Evolutionary conservation across 1,139 yeast species (phyloP).

Genomic region (Arxiozyma telluris): DNA sequence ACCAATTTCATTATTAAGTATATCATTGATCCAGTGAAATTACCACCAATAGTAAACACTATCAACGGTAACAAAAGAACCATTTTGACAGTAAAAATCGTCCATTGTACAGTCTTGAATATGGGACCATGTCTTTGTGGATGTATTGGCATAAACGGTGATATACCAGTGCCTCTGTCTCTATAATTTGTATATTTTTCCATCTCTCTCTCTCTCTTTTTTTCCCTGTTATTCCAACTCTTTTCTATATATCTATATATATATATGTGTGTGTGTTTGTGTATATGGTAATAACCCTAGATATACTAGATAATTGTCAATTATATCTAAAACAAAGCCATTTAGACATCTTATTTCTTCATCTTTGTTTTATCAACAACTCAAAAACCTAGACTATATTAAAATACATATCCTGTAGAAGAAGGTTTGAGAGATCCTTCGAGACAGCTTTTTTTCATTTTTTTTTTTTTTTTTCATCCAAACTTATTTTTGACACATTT

Average conservation of each 20-base stretch:
- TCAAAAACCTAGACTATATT: no score
- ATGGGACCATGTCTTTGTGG: neutral
- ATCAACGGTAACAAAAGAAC: conserved; percentile 10
- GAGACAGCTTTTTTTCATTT: neutral
- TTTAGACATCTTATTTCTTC: no score
- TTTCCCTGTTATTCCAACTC: no score
- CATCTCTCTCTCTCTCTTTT: conserved; percentile 34
- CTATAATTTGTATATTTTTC: conserved; percentile 69
- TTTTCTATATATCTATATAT: no score
- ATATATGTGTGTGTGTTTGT: no score
- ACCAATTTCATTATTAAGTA: conserved; percentile 18
- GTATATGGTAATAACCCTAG: no score
- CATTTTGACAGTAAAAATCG: neutral
- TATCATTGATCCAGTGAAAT: conserved; percentile 5
- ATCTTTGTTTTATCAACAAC: no score
- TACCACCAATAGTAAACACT: conserved; percentile 9
- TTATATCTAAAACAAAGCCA: no score
- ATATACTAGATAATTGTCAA: no score
- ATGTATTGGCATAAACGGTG: conserved; percentile 57
- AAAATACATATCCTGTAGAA: neutral
- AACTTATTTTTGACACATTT: neutral
- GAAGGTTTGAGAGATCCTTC: neutral
- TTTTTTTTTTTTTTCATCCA: neutral
- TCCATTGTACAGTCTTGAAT: neutral
- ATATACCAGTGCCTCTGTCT: conserved; percentile 75